A percentile compares a stretch with the other conserved stretches of the same genome.
These are phyloP conservation scores for Phytophthora pseudosyringae DNA, from an alignment of 352 stramenopile genomes.

Conservation along the genomic window DNA sequence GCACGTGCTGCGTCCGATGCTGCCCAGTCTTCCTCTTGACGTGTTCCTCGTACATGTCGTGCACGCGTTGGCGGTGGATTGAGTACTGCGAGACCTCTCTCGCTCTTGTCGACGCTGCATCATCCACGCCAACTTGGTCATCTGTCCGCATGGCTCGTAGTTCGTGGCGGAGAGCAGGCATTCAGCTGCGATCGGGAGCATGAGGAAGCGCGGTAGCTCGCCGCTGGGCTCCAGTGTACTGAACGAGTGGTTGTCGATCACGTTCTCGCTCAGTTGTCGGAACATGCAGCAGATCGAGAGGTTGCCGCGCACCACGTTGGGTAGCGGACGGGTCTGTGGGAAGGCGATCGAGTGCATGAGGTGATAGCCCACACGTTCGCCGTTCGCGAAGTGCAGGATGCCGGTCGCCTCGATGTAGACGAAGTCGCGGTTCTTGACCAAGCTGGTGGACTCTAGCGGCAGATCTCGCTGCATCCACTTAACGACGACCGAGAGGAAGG, in stretches of 20 bases:
- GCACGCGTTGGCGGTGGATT: not conserved
- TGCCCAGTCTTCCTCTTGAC: slow-evolving; percentile 4
- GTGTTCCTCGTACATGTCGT: slow-evolving; percentile 12
- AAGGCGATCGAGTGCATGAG: slow-evolving; percentile 61
- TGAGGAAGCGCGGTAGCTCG: slow-evolving; percentile 1
- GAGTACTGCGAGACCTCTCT: not conserved
- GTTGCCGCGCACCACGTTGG: slow-evolving; percentile 41
- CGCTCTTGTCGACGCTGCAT: slow-evolving; percentile 9
- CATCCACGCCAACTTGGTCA: slow-evolving; percentile 34
- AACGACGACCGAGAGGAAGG: slow-evolving; percentile 12
- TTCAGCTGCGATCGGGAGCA: slow-evolving; percentile 12
- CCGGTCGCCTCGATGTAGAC: slow-evolving; percentile 21
- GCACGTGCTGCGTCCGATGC: slow-evolving; percentile 9
- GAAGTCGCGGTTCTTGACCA: slow-evolving; percentile 22
- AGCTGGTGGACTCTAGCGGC: slow-evolving; percentile 8
- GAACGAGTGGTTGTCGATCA: slow-evolving; percentile 10
- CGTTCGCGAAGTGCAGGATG: not conserved
- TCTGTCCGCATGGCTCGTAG: slow-evolving; percentile 29
- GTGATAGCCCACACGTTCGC: slow-evolving; percentile 46
- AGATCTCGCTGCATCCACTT: slow-evolving; percentile 23
- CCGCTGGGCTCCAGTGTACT: slow-evolving; percentile 9
- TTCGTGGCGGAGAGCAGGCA: slow-evolving; percentile 17
- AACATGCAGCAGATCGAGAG: slow-evolving; percentile 58
- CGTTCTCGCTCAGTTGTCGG: slow-evolving; percentile 41
- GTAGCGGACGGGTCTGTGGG: slow-evolving; percentile 32